Percentiles rank a stretch among this genome's conserved stretches.
These are phyloP conservation scores for Aspergillus fijiensis DNA, from an alignment of 2,329 filamentous ascomycete genomes.

Conservation along the genomic window DNA sequence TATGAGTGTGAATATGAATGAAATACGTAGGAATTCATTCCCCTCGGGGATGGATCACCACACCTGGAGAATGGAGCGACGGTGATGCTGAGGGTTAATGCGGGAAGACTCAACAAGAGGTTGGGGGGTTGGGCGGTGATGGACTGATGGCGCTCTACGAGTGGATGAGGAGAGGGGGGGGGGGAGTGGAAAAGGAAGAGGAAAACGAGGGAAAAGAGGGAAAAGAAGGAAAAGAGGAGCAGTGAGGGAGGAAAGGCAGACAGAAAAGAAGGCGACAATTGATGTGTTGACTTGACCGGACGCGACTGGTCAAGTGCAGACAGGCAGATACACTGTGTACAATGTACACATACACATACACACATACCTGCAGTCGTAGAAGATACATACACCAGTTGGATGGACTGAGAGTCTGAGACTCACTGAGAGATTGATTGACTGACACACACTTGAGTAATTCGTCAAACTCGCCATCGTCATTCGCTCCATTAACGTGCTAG, in stretches of 20 bases:
- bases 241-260: slow-evolving; percentile 2
- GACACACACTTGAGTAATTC: background rate
- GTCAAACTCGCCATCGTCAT: background rate
- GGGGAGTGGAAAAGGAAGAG: background rate
- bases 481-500: background rate
- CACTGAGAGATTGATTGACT: background rate
- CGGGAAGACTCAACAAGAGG: background rate
- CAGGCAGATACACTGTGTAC: background rate
- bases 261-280: slow-evolving; percentile 17
- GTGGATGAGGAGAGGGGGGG: background rate
- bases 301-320: slow-evolving; percentile 18
- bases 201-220: background rate
- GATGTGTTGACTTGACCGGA: slow-evolving; percentile 16
- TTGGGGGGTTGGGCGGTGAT: slow-evolving; percentile 1
- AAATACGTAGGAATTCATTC: background rate
- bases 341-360: background rate
- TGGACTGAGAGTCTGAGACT: background rate
- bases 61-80: slow-evolving; percentile 6
- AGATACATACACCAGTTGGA: background rate
- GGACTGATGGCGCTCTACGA: background rate
- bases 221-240: background rate
- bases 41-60: background rate
- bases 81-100: slow-evolving; percentile 1
- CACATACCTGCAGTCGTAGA: too few species aligned
- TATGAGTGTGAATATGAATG: too few species aligned